Base-by-base conservation (phyloP, 495 filamentous ascomycete genomes). In the Rhizodiscina lignyota region DNA sequence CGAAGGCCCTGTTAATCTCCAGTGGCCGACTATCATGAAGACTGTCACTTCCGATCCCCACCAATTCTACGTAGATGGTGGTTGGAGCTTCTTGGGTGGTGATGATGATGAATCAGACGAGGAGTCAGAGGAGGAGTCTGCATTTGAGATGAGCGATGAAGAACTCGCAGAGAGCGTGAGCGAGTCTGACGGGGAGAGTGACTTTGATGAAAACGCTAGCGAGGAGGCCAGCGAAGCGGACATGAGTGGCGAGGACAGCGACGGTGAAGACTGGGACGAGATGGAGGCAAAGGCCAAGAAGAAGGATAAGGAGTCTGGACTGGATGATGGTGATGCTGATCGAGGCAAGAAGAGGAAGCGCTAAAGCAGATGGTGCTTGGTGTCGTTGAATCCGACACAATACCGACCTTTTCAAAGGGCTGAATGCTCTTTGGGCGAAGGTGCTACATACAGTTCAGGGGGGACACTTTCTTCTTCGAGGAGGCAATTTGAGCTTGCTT, bases 1-100 rank as follows among this genome's bases (percentile, higher is more conserved):
- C 12, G 91, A 99, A 56, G 91, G 91, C 28, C 91, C 91, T 4
- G 66, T 99, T 43, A 99, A 99, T 59, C 63, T 99, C 40, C 94
- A 96, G 61, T 99, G 91, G 91, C 74, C 78, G 5, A 92, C 84
- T 16, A 99, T 99, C 52, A 99, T 99, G 86, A 99, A 99, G 64
- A 99, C 91, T 0, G 85, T 99, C 13, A 83, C 77, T 21, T 73
- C 79, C 27, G 81, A 99, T 53, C 82, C 91, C 5, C 86, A 96
- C 48, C 70, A 75, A 38, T 99, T 99, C 71, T 99, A 93, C 54
- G 67, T 64, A 20, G 86, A 96, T 48, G 91, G 91, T 19, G 91
- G 91, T 18, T 99, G 91, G 91, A 77, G 74, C 11, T 94, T 96
- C 72, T 54, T 99, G 36, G 70, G 73, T 21, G 78, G 77, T 36